Base-by-base conservation (phyloP, 2,329 filamentous ascomycete species). In the Penicillium sp. region DNA sequence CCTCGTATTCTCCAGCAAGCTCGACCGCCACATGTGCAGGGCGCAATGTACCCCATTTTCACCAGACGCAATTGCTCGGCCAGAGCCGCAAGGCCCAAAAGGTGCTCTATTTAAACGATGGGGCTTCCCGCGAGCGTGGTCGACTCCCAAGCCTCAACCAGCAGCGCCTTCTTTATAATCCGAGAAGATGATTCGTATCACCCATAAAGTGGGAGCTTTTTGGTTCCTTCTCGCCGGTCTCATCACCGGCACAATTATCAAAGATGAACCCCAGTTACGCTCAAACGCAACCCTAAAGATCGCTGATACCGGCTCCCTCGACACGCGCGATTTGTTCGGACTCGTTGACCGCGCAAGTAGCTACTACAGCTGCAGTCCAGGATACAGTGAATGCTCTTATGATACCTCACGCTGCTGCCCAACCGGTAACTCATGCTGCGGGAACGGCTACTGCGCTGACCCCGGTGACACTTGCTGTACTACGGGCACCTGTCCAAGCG, bases 321-420 rank as follows among this genome's bases (percentile, higher is more conserved):
- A 46, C 35, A 36, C 50, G 3, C 54, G 52, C 13, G 51, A 50
- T 36, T 25, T 54, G 16, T 52, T 72, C 71, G 55, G 68, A 67
- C 46, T 59, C 4, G 27, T 39, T 13, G 28, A 13, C 10, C 28
- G 28, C 16, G 18, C 38, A 0, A 51, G 55, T 18, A 49, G 28
- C 14, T 41, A 45, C 2, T 30, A 46, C n/a, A 24, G n/a, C 13
- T 61, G 59, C 24, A 16, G 14, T 3, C 3, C 35, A 3, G 59
- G 57, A 0, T 62, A 60, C 44, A 42, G 27, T 18, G 44, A 38
- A 33, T 62, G 59, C 46, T 44, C 48, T 2, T 22, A 2, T 22
- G 20, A 22, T 22, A 16, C 55, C 2, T 48, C 33, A 1, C 41
- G 38, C 35, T 61, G 59, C 46, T 61, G 59, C 25, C 51, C 46